Conservation (phyloP, 345 rosid species). For the Euclidium syriacum region DNA sequence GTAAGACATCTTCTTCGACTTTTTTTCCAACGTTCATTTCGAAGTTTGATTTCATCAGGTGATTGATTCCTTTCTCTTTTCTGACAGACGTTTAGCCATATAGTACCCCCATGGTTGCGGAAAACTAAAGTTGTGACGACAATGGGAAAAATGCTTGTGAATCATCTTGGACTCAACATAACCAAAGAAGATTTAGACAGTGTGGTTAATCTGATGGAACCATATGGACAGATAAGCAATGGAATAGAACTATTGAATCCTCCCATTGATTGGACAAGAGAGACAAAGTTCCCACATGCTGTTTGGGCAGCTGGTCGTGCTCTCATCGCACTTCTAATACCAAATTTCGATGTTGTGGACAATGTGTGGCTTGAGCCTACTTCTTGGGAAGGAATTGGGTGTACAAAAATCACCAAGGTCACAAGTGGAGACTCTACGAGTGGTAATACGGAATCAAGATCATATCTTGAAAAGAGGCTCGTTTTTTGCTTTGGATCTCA, state of each 20-base stretch:
- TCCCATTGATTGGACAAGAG: conserved; percentile 86
- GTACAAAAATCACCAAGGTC: conserved; percentile 79
- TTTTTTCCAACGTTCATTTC: conserved; percentile 1
- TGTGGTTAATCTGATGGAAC: conserved; percentile 97
- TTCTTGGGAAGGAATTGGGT: conserved; percentile 98
- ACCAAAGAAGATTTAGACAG: conserved; percentile 75
- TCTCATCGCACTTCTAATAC: conserved; percentile 68
- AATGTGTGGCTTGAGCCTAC: conserved; percentile 89
- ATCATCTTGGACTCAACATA: conserved; percentile 82
- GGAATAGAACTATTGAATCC: conserved; percentile 85
- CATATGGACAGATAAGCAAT: conserved; percentile 92
- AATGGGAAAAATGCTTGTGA: conserved; percentile 70
- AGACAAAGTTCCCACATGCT: conserved; percentile 84
- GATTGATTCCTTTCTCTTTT: conserved; percentile 12
- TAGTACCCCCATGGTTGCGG: conserved; percentile 67
- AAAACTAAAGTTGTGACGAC: conserved; percentile 49
- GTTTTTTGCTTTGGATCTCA: conserved; percentile 94
- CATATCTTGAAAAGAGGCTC: conserved; percentile 92
- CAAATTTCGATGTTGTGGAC: conserved; percentile 80
- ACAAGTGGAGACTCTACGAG: conserved; percentile 56
- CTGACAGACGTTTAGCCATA: conserved; percentile 60
- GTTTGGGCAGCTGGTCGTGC: conserved; percentile 98
- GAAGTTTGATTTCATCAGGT: neutral
- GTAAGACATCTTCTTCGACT: conserved; percentile 40
- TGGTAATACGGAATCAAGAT: conserved; percentile 75